Evolutionary conservation across 208 protist species (phyloP).

Genomic region (Crithidia expoeki): DNA sequence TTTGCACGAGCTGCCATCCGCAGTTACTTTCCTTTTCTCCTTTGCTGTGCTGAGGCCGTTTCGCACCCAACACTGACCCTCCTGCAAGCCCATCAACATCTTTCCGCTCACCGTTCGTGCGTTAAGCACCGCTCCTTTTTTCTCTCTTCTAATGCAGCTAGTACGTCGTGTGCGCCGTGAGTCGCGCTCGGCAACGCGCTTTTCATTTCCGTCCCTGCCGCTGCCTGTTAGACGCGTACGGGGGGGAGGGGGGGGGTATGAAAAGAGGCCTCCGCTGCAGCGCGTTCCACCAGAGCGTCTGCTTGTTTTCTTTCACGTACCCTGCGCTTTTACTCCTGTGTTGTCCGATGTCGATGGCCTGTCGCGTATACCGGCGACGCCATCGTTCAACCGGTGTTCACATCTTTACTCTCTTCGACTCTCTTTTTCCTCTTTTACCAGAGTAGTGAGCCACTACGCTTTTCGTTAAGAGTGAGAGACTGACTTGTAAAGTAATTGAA

Average conservation of each 20-base stretch:
- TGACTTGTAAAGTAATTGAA: too few relatives aligned
- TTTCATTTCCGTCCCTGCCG: background rate
- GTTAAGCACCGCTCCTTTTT: too few relatives aligned
- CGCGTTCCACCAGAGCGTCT: background rate
- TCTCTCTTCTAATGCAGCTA: background rate
- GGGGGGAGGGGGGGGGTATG: too few relatives aligned
- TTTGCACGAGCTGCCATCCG: background rate
- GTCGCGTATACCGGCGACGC: constrained; percentile 2
- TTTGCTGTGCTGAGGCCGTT: too few relatives aligned
- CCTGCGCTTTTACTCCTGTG: background rate
- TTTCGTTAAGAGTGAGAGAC: background rate
- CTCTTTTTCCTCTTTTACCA: background rate
- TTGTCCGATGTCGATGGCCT: background rate
- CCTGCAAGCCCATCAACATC: too few relatives aligned
- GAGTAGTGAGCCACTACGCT: background rate
- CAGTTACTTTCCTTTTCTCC: background rate
- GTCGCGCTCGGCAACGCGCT: too few relatives aligned
- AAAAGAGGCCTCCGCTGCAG: background rate
- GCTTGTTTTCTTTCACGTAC: constrained; percentile 7
- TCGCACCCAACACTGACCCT: too few relatives aligned
- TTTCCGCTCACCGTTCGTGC: too few relatives aligned
- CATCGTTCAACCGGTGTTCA: background rate
- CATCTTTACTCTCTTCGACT: background rate
- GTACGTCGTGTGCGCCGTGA: too few relatives aligned
- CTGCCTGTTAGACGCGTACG: background rate